Evolutionary conservation across 345 rosid species (phyloP).

Genomic region (Geranium rotundifolium): DNA sequence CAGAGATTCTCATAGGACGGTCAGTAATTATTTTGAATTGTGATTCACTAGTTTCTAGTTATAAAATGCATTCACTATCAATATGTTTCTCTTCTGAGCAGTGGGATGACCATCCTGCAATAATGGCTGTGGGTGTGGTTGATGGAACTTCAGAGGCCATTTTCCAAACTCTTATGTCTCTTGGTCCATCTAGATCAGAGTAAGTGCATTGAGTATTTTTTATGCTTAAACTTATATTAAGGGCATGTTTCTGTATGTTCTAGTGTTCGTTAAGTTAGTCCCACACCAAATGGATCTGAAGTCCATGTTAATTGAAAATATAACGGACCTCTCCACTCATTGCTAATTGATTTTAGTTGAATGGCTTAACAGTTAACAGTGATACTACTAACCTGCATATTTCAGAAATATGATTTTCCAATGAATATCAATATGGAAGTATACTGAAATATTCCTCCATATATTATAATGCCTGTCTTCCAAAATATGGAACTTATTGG

Average conservation of each 20-base stretch:
- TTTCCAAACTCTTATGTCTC: constrained; percentile 68
- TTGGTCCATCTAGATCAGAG: constrained; percentile 79
- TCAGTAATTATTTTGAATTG: constrained; percentile 13
- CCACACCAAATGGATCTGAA: not conserved
- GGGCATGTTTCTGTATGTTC: not conserved
- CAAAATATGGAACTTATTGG: not conserved
- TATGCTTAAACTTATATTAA: not conserved
- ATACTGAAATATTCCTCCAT: not conserved
- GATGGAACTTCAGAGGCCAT: constrained; percentile 78
- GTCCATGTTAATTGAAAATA: not conserved
- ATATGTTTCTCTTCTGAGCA: constrained; percentile 25
- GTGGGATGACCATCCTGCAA: constrained; percentile 90
- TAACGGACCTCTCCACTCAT: not conserved
- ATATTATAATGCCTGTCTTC: not conserved
- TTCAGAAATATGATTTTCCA: not conserved
- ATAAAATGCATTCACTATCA: not conserved
- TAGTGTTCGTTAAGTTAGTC: not conserved
- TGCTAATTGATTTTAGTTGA: not conserved
- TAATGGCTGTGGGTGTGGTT: constrained; percentile 89
- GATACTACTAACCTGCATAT: not conserved
- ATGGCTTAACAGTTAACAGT: not conserved
- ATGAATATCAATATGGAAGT: not conserved
- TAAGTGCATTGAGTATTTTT: constrained; percentile 23
- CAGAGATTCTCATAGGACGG: constrained; percentile 48
- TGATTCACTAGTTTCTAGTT: not conserved